Conservation (phyloP, 2,329 filamentous ascomycete genomes). For the Fusarium sp. region DNA sequence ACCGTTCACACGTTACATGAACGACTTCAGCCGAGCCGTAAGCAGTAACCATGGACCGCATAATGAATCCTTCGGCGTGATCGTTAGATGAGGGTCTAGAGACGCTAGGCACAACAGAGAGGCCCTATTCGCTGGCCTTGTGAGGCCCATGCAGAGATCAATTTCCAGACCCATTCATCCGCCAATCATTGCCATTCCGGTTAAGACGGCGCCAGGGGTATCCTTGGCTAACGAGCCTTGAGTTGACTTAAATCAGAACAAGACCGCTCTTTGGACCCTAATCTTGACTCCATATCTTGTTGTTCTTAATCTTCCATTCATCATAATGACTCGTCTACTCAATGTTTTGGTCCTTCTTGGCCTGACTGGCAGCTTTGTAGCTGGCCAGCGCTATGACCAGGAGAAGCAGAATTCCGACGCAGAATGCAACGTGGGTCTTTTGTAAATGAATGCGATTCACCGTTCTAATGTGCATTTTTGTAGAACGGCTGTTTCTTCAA, state of each 20-base stretch:
- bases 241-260: not conserved
- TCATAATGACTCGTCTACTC: conserved; percentile 2
- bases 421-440: not conserved
- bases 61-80: not conserved
- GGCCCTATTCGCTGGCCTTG: not conserved
- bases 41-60: not conserved
- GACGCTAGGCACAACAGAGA: not conserved
- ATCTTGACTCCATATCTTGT: not conserved
- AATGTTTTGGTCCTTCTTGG: not conserved
- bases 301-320: not conserved
- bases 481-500: conserved; percentile 15
- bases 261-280: not conserved
- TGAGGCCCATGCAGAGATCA: not conserved
- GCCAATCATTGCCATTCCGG: not conserved
- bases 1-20: not conserved
- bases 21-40: not conserved
- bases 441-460: rapidly evolving
- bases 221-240: not conserved
- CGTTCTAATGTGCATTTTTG: rapidly evolving
- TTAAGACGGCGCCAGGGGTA: not conserved
- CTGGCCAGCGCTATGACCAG: conserved; percentile 3
- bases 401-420: conserved; percentile 10
- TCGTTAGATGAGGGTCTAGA: not conserved
- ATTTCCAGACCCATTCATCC: not conserved
- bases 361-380: not conserved